Base-by-base conservation (phyloP, 164 flowering plant genomes). In the Aristolochia fimbriata region DNA sequence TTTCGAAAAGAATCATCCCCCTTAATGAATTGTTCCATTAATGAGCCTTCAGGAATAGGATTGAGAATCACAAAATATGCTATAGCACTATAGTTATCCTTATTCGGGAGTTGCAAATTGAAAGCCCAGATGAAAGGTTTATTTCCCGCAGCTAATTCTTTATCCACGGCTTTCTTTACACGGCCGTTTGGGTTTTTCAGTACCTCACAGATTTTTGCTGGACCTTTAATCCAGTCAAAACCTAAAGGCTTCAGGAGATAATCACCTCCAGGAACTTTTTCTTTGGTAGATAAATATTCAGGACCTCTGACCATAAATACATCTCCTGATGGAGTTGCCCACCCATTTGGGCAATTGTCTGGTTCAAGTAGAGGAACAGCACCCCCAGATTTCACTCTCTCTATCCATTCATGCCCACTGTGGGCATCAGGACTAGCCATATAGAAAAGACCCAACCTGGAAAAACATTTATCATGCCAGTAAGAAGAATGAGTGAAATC, bases 111-210 rank as follows among this genome's bases (percentile, higher is more conserved):
- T 67, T 88, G 98, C 17, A 91, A 68, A 77, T 91, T 86, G 73
- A 91, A 85, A 51, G 96, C 98, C 96, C 96, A 91, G 48, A 91
- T 70, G 61, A 82, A 88, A 47, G 94, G 96, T 63, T 72, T 83
- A 41, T 65, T 68, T 30, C 71, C 84, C 3, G 22, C 25, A 16
- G 87, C 76, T 61, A 74, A 73, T 52, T 73, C 82, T 30, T 76
- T 70, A 2, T 81, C 83, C 43, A 91, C 69, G 51, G 76, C 89
- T 67, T 70, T 83, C 70, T 82, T 78, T 24, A 91, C 76, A 51
- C 92, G 87, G 71, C 69, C 74, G 49, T 74, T 81, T 21, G 83
- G 85, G 68, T 88, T 24, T 57, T 73, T 80, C 58, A 88, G 67
- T 21, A 88, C 63, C 45, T 83, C 88, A 13, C 71, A 68, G 59